Evolutionary conservation across 108 stramenopile species (phyloP).

Genomic region (Cyclotella choctawhatcheeana): DNA sequence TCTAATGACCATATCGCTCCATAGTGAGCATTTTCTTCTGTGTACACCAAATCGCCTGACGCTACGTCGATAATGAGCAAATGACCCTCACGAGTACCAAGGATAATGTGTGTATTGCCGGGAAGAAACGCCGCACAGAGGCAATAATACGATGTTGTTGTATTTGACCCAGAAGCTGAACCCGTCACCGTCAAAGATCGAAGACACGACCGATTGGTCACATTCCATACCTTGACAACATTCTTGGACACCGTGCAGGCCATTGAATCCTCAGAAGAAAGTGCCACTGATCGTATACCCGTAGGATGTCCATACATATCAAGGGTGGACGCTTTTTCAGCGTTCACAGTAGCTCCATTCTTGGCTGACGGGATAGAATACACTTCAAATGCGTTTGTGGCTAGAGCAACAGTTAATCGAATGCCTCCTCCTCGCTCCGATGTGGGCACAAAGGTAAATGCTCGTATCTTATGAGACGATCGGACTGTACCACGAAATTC

Average conservation of each 20-base stretch:
- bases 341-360: slow-evolving; percentile 23
- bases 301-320: slow-evolving; percentile 95
- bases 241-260: slow-evolving; percentile 90
- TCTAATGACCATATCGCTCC: slow-evolving; percentile 90
- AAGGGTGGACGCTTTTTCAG: slow-evolving; percentile 63
- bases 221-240: slow-evolving; percentile 94
- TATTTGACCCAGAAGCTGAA: slow-evolving; percentile 10
- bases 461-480: slow-evolving; percentile 84
- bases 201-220: slow-evolving; percentile 77
- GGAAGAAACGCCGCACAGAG: slow-evolving; percentile 93
- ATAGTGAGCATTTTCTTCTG: slow-evolving; percentile 83
- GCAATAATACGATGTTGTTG: slow-evolving; percentile 72
- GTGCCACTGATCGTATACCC: slow-evolving; percentile 90
- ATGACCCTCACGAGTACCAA: slow-evolving; percentile 90
- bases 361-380: slow-evolving; percentile 61
- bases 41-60: slow-evolving; percentile 79
- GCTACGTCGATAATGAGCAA: slow-evolving; percentile 82
- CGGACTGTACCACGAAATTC: slow-evolving; percentile 83
- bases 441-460: slow-evolving; percentile 69
- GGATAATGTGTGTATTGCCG: slow-evolving; percentile 83
- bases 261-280: slow-evolving; percentile 89
- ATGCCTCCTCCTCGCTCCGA: slow-evolving; percentile 66
- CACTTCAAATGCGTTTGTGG: slow-evolving; percentile 92
- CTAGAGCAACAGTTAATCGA: slow-evolving; percentile 82
- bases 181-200: slow-evolving; percentile 66